A percentile compares a stretch with the other conserved stretches of the same genome.
Conservation (phyloP, 495 filamentous ascomycete species). For the Penicillium pulvis region DNA sequence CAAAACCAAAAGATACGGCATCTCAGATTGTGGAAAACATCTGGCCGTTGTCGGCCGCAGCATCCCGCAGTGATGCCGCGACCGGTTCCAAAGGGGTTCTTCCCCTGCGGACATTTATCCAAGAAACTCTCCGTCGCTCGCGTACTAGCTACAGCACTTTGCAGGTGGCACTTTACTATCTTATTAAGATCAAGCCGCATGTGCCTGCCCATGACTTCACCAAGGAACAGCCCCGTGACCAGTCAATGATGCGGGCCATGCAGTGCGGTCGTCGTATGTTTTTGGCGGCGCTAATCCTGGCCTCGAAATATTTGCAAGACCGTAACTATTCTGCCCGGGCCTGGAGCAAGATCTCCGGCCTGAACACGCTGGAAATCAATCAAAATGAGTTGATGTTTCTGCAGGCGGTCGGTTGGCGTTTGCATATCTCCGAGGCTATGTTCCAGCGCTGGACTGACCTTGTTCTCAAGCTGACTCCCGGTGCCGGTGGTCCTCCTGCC, state of each 20-base stretch:
- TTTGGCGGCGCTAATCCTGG: constrained; percentile 85
- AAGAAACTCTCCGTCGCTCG: constrained; percentile 92
- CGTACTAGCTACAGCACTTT: constrained; percentile 96
- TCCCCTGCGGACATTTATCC: constrained; percentile 91
- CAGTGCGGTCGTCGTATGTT: constrained; percentile 99
- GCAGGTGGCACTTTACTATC: constrained; percentile 94
- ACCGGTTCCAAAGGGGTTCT: constrained; percentile 68
- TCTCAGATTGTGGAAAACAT: constrained; percentile 97
- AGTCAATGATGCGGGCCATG: constrained; percentile 73
- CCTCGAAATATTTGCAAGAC: constrained; percentile 97
- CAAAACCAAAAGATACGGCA: constrained; percentile 73
- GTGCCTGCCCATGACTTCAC: constrained; percentile 83
- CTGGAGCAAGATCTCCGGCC: constrained; percentile 97
- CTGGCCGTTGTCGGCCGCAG: constrained; percentile 72
- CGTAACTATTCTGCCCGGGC: constrained; percentile 95
- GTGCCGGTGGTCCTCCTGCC: constrained; percentile 34
- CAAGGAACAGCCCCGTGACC: constrained; percentile 80
- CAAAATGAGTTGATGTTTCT: constrained; percentile 95
- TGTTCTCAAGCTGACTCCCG: constrained; percentile 80
- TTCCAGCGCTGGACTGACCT: constrained; percentile 94
- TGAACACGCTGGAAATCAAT: constrained; percentile 90
- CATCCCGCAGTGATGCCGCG: constrained; percentile 47
- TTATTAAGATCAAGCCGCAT: constrained; percentile 90
- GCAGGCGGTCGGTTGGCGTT: constrained; percentile 85
- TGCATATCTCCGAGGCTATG: constrained; percentile 84